Percentiles rank a stretch among this genome's conserved stretches.
Evolutionary conservation across 1,284 basidiomycete species (phyloP).

Genomic region (Tilletiopsis washingtonensis): DNA sequence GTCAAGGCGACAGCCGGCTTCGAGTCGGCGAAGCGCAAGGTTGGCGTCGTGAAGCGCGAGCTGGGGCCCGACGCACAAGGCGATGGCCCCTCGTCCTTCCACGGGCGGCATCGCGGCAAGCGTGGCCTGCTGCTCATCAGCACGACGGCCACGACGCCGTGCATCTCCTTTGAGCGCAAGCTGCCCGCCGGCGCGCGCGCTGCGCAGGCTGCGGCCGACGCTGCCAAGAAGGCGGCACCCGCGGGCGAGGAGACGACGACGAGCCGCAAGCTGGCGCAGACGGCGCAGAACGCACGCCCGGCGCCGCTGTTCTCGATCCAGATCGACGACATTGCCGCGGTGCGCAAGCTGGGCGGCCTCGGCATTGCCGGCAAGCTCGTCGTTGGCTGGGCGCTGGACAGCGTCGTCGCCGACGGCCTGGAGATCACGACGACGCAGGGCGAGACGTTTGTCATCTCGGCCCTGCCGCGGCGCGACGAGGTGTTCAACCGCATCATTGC

Average conservation of each 20-base stretch:
- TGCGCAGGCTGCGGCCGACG: conserved; percentile 7
- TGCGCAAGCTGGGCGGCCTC: conserved; percentile 44
- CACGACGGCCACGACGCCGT: conserved; percentile 46
- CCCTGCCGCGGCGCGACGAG: conserved; percentile 45
- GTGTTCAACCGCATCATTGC: conserved; percentile 44
- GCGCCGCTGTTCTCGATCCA: conserved; percentile 31
- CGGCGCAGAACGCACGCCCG: conserved; percentile 16
- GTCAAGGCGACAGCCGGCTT: conserved; percentile 42
- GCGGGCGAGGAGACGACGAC: conserved; percentile 1
- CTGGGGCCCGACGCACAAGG: conserved; percentile 11
- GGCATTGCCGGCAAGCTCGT: conserved; percentile 47
- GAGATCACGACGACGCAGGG: conserved; percentile 31
- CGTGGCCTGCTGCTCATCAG: conserved; percentile 33
- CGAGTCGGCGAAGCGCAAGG: conserved; percentile 31
- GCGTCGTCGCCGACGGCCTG: conserved; percentile 29
- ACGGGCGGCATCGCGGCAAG: conserved; percentile 38
- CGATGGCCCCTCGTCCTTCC: conserved; percentile 36
- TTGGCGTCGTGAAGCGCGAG: conserved; percentile 36
- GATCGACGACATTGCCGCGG: conserved; percentile 40
- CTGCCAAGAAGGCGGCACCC: not conserved
- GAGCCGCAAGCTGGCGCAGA: not conserved
- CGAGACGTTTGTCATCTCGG: conserved; percentile 36
- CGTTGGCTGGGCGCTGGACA: conserved; percentile 31
- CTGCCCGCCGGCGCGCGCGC: conserved; percentile 10
- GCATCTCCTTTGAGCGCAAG: conserved; percentile 29